These are phyloP conservation scores for Scutellaria minor DNA, from an alignment of 257 asterid genomes.

Conservation along the genomic window DNA sequence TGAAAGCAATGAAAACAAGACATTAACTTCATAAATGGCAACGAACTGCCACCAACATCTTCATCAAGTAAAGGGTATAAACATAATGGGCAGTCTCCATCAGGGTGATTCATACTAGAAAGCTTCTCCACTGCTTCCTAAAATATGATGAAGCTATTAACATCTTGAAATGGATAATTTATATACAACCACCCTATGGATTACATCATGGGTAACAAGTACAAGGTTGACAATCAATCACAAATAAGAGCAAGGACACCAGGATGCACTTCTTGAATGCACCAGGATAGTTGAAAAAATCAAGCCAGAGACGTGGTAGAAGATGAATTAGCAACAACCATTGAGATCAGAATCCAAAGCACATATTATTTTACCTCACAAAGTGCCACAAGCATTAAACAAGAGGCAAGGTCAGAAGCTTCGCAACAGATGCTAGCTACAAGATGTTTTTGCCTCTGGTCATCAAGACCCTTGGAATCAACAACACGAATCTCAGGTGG, in stretches of 20 bases:
- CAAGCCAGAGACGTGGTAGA: background rate
- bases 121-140: constrained; percentile 98
- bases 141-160: constrained; percentile 35
- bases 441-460: constrained; percentile 64
- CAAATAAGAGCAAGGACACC: constrained; percentile 21
- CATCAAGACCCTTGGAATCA: constrained; percentile 93
- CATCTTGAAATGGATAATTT: constrained; percentile 22
- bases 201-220: background rate
- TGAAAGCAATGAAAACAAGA: constrained; percentile 99
- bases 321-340: constrained; percentile 2
- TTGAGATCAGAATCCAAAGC: constrained; percentile 23
- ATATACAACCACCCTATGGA: constrained; percentile 15
- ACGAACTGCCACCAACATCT: constrained; percentile 47
- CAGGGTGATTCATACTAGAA: constrained; percentile 90
- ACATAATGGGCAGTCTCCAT: constrained; percentile 90
- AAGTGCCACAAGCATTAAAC: constrained; percentile 88
- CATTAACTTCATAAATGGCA: constrained; percentile 95
- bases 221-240: background rate
- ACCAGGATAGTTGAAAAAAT: background rate
- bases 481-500: constrained; percentile 67
- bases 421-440: constrained; percentile 54
- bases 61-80: constrained; percentile 79
- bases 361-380: constrained; percentile 68
- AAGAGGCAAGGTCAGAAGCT: constrained; percentile 72
- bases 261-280: constrained; percentile 1